Percentiles rank a stretch among this genome's conserved stretches.
These are phyloP conservation scores for Boechera divaricarpa DNA, from an alignment of 345 rosid species.

Conservation along the genomic window DNA sequence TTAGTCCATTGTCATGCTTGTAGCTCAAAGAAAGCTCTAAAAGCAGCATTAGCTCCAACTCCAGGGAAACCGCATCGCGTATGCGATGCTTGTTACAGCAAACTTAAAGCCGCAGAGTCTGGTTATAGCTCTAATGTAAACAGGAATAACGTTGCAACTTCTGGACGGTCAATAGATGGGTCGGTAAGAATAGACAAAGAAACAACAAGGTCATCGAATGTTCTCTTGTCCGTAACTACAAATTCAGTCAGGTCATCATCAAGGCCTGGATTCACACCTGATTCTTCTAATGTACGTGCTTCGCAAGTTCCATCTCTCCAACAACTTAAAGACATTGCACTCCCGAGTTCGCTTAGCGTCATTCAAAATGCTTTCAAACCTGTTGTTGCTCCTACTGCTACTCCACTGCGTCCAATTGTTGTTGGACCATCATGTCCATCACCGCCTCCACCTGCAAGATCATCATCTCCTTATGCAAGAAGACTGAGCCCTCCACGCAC, in stretches of 20 bases:
- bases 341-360: slow-evolving; percentile 70
- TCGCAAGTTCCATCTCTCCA: slow-evolving; percentile 77
- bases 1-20: slow-evolving; percentile 95
- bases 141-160: slow-evolving; percentile 47
- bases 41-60: slow-evolving; percentile 97
- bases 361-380: slow-evolving; percentile 75
- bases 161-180: slow-evolving; percentile 60
- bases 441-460: slow-evolving; percentile 49
- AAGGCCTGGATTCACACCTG: slow-evolving; percentile 54
- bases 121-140: slow-evolving; percentile 49
- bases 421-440: slow-evolving; percentile 29
- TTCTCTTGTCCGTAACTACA: slow-evolving; percentile 59
- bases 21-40: slow-evolving; percentile 93
- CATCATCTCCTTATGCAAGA: slow-evolving; percentile 53
- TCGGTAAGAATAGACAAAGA: slow-evolving; percentile 57
- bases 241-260: slow-evolving; percentile 68
- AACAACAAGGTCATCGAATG: slow-evolving; percentile 56
- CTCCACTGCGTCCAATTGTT: slow-evolving; percentile 31
- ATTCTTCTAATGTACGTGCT: slow-evolving; percentile 58
- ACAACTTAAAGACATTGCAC: slow-evolving; percentile 73
- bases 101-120: slow-evolving; percentile 81
- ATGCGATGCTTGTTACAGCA: slow-evolving; percentile 82
- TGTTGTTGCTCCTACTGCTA: slow-evolving; percentile 13
- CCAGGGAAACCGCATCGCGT: slow-evolving; percentile 98
- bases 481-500: slow-evolving; percentile 82